Evolutionary conservation across 345 rosid species (phyloP), one percentile per base, ranked within the genome.

Genomic region (Aegle marmelos): DNA sequence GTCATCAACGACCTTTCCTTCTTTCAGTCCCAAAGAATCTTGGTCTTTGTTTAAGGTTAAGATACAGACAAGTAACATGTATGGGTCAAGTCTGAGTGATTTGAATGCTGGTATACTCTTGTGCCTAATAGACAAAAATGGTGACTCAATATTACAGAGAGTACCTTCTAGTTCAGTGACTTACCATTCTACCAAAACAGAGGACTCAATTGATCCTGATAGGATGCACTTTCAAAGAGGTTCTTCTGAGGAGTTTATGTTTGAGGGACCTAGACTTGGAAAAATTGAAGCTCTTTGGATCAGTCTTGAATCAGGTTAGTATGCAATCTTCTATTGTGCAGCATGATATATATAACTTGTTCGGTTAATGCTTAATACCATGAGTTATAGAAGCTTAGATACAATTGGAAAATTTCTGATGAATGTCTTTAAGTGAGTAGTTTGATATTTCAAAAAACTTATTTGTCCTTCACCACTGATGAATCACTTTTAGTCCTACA

Each of bases 301-400:
- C 73, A 67, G 98, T 80, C 75, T 90, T 59, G 93, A 91, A 79
- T 89, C 98, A 87, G 97, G 99, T 95, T 78, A 74, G 94, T 76
- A 61, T 74, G 27, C 63, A 33, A 14, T 39, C 28, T 5, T 22
- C n/a, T 0, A 25, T 14, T 25, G 6, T 59, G 33, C 31, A 17
- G 60, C 30, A 28, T 33, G 41, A 9, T 28, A 24, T 16, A 31
- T 24, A 24, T n/a, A 50, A 50, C 34, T 72, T 72, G 48, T 59
- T 68, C 3, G 17, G 1, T 58, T 54, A 7, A n/a, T 30, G 16
- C 59, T 34, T 45, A 14, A 45, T 13, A 13, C 17, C 50, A 1
- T 45, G 50, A 45, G 17, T 13, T 13, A 45, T 45, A 45, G 50
- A 61, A 36, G n/a, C 56, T 56, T 57, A 34, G 39, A 39, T 36